Evolutionary conservation across 1,284 basidiomycete species (phyloP).

Genomic region (Dichomitus squalens): DNA sequence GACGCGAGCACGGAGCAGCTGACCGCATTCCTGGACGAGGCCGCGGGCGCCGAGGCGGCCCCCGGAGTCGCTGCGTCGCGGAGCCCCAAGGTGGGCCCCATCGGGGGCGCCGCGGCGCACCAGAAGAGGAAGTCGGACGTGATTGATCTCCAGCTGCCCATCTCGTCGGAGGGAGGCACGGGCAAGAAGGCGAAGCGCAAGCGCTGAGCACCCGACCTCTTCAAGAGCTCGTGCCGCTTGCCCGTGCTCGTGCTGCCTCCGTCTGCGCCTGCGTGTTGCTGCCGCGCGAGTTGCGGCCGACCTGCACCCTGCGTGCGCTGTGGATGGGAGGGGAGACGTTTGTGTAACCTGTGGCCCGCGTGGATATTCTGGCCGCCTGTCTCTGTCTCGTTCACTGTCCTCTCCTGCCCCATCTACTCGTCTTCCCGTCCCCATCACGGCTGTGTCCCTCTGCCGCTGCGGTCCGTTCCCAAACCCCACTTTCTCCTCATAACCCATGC

Average conservation of each 20-base stretch:
- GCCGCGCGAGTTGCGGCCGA: neutral
- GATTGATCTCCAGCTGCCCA: slow-evolving; percentile 29
- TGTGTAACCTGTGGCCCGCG: neutral
- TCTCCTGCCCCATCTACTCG: neutral
- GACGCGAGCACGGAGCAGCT: slow-evolving; percentile 41
- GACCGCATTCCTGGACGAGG: slow-evolving; percentile 47
- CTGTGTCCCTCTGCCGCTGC: neutral
- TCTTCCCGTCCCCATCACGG: neutral
- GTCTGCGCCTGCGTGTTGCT: neutral
- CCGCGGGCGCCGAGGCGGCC: slow-evolving; percentile 26
- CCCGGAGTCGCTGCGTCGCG: slow-evolving; percentile 14
- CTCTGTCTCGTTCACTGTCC: neutral
- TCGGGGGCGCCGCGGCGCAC: slow-evolving; percentile 10
- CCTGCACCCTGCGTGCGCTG: neutral
- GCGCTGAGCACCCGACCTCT: slow-evolving; percentile 20
- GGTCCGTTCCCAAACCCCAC: neutral
- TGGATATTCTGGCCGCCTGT: neutral
- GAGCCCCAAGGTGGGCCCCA: slow-evolving; percentile 9
- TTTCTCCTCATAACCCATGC: neutral
- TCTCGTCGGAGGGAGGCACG: slow-evolving; percentile 5
- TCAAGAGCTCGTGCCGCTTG: neutral
- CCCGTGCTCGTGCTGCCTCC: neutral
- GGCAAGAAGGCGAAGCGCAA: slow-evolving; percentile 31
- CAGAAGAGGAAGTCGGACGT: slow-evolving; percentile 54
- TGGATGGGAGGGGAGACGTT: neutral